Conservation (phyloP, 805 yeast species). For the Candida endomychidarum region DNA sequence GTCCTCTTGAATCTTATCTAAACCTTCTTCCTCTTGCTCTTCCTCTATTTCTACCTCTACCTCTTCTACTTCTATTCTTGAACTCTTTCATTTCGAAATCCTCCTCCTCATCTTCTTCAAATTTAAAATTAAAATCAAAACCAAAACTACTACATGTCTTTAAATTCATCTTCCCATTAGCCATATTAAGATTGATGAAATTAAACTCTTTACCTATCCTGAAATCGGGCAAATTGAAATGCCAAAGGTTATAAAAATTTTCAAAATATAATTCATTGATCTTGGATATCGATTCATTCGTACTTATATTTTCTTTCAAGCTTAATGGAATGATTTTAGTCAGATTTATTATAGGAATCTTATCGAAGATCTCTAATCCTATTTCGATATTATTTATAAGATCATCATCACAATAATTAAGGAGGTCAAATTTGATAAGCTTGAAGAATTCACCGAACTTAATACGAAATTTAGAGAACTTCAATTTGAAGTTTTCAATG, state of each 20-base stretch:
- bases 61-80: slow-evolving; percentile 17
- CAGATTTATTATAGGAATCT: slow-evolving; percentile 50
- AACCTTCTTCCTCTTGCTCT: slow-evolving; percentile 11
- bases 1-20: background rate
- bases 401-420: slow-evolving; percentile 26
- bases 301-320: slow-evolving; percentile 25
- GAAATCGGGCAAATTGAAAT: slow-evolving; percentile 67
- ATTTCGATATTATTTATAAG: slow-evolving; percentile 49
- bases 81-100: slow-evolving; percentile 16
- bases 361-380: slow-evolving; percentile 62
- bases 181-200: slow-evolving; percentile 47
- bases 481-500: slow-evolving; percentile 61
- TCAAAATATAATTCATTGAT: slow-evolving; percentile 61
- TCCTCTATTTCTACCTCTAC: slow-evolving; percentile 19
- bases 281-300: slow-evolving; percentile 19
- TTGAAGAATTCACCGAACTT: slow-evolving; percentile 66
- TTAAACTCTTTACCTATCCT: slow-evolving; percentile 16
- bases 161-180: slow-evolving; percentile 48
- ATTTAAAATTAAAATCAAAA: slow-evolving; percentile 57
- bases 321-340: slow-evolving; percentile 45
- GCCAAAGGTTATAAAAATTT: slow-evolving; percentile 75
- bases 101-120: slow-evolving; percentile 14
- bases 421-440: slow-evolving; percentile 54
- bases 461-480: slow-evolving; percentile 59
- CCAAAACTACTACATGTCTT: slow-evolving; percentile 56